Conservation (phyloP, 2,329 filamentous ascomycete genomes). For the Dactylellina sp. region DNA sequence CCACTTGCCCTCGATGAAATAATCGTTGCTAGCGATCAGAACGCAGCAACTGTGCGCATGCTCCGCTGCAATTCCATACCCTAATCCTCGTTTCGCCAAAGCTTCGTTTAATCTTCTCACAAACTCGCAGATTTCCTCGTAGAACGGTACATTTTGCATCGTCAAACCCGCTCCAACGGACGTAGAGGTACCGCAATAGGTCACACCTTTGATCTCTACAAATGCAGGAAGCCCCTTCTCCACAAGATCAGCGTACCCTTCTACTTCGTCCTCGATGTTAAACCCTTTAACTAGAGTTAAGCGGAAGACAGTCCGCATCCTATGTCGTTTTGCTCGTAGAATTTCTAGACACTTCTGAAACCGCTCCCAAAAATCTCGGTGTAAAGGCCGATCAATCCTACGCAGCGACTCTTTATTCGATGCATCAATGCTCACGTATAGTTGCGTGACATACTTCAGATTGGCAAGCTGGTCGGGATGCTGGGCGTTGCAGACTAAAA, state of each 20-base stretch:
- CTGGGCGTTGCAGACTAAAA: slow-evolving; percentile 96
- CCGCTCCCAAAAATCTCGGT: slow-evolving; percentile 97
- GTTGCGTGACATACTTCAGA: slow-evolving; percentile 86
- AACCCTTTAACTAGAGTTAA: slow-evolving; percentile 97
- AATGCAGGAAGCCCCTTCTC: slow-evolving; percentile 89
- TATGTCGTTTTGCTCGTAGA: slow-evolving; percentile 81
- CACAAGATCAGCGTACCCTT: slow-evolving; percentile 89
- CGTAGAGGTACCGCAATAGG: slow-evolving; percentile 91
- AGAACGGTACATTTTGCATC: slow-evolving; percentile 98
- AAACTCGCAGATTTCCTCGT: slow-evolving; percentile 87
- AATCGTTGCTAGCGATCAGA: slow-evolving; percentile 83
- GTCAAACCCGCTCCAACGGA: slow-evolving; percentile 85
- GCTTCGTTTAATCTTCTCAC: slow-evolving; percentile 79
- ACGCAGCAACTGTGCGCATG: slow-evolving; percentile 96
- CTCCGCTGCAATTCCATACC: slow-evolving; percentile 92
- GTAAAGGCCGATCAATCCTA: slow-evolving; percentile 89
- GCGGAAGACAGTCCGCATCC: slow-evolving; percentile 92
- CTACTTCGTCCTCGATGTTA: slow-evolving; percentile 92
- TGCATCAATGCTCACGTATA: slow-evolving; percentile 96
- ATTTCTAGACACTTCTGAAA: slow-evolving; percentile 93
- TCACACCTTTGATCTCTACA: slow-evolving; percentile 95
- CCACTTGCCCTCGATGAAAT: slow-evolving; percentile 80
- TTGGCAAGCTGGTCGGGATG: slow-evolving; percentile 89
- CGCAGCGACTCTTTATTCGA: slow-evolving; percentile 88
- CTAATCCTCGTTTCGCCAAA: slow-evolving; percentile 76